Base-by-base conservation (phyloP, 805 yeast genomes). In the Debaryomyces prosopidis region DNA sequence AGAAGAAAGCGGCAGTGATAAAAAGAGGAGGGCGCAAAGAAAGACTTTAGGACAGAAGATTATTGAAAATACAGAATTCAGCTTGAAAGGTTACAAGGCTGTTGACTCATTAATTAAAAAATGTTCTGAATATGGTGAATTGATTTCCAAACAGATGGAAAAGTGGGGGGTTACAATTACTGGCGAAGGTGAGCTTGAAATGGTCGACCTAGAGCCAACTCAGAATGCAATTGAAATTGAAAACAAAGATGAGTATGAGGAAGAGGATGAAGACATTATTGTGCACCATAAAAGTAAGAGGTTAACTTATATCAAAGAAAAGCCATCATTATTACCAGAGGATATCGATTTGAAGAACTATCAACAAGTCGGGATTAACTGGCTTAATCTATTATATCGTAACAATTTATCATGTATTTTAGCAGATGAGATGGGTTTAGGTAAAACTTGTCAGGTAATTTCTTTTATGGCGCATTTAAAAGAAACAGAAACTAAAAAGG, bases 361-460 rank as follows among this genome's bases (percentile, higher is more conserved):
- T 65, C 99, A 94, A 70, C 94, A 90, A 55, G 96, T 91, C n/a
- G 99, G 99, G 38, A 69, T 94, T 42, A 94, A 94, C 63, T 94
- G 99, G 99, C 72, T 94, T 44, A 77, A 84, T 50, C 65, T 92
- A 44, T 73, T 94, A 26, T 94, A 92, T 63, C 81, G 80, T 47
- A 82, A 86, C 59, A 77, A 82, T 14, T 73, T 94, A 45, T 89
- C 97, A 5, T 91, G 99, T 68, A 94, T 94, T 45, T 72, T 94
- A 40, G 99, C 99, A 0, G 99, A 94, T 69, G 99, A 94, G 63
- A 94, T 94, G 99, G 99, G 96, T 4, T 73, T 94, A 40, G 99
- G 99, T 48, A 94, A 94, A 62, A 94, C 99, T 0, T 87, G 96
- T 62, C 98, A 94, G 68, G 96, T 94, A 27, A 92, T 94, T 66